Base-by-base conservation (phyloP, 257 asterid species). In the Forsythia viridissima region DNA sequence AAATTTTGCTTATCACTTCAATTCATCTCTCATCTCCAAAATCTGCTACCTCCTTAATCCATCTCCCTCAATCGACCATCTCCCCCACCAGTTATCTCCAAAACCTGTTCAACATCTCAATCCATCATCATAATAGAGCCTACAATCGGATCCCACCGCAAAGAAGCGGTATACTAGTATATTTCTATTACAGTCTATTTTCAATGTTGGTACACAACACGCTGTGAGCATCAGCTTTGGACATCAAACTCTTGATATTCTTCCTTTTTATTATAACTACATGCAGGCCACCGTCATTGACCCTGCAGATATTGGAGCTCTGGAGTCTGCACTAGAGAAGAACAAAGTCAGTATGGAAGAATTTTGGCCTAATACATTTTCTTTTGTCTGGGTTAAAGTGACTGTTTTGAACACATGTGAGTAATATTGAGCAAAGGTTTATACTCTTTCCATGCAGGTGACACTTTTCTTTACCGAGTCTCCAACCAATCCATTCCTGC, bases 211-310 rank as follows among this genome's bases (percentile, higher is more conserved):
- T 39, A 36, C 77, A 59, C 30, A 10, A 71, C 66, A 69, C 48
- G n/a, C 30, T 24, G 34, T 36, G 9, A 76, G 44, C 42, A 65
- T 63, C 77, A 57, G 18, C 55, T 68, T 70, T 75, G 16, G 40
- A 24, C 40, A 11, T 63, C 18, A 4, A 59, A 57, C 8, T 42
- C 68, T 80, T 81, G 79, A 87, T 65, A 59, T 77, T 78, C 67
- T 81, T 63, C 70, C 40, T 24, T 63, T 55, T 63, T 75, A 42
- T 77, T 79, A 76, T 76, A 67, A 70, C 72, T 16, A 69, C 59
- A 73, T 85, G 85, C 93, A 92, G 98, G 95, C 97, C 74, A 90
- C 98, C 16, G 98, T 91, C 78, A 90, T 94, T 80, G 98, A 94
- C 77, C 98, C 98, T 77, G 98, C 98, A 3, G 98, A 94, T 81